Evolutionary conservation across 352 stramenopile species (phyloP).

Genomic region (Blastocystis sp.): DNA sequence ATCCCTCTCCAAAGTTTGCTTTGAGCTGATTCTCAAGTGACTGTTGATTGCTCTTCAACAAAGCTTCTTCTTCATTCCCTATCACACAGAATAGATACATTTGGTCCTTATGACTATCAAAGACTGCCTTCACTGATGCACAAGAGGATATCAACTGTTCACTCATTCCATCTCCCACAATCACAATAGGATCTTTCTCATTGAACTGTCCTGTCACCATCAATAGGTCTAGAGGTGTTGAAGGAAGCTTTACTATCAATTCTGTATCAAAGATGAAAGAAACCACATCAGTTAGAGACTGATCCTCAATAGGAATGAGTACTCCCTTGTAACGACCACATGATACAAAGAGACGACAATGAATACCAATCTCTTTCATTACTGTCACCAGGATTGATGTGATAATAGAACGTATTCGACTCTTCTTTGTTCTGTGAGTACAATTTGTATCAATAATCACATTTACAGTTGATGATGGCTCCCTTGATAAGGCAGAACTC

Average conservation of each 20-base stretch:
- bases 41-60: neutral
- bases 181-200: neutral
- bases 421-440: constrained; percentile 5
- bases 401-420: neutral
- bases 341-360: neutral
- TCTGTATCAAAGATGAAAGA: constrained; percentile 17
- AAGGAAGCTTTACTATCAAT: constrained; percentile 13
- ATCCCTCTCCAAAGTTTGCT: neutral
- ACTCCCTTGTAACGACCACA: neutral
- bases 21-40: neutral
- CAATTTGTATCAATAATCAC: constrained; percentile 18
- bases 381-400: neutral
- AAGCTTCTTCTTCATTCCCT: neutral
- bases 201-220: neutral
- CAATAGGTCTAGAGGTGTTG: constrained; percentile 24
- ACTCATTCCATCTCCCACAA: constrained; percentile 30
- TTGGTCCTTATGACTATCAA: neutral
- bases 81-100: neutral
- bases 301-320: neutral
- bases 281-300: neutral
- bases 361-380: neutral
- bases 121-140: neutral
- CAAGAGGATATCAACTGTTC: constrained; percentile 14
- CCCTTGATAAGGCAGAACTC: neutral
- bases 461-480: neutral